These are phyloP conservation scores for Pascua guehoae DNA, from an alignment of 1,284 basidiomycete species.

Conservation along the genomic window DNA sequence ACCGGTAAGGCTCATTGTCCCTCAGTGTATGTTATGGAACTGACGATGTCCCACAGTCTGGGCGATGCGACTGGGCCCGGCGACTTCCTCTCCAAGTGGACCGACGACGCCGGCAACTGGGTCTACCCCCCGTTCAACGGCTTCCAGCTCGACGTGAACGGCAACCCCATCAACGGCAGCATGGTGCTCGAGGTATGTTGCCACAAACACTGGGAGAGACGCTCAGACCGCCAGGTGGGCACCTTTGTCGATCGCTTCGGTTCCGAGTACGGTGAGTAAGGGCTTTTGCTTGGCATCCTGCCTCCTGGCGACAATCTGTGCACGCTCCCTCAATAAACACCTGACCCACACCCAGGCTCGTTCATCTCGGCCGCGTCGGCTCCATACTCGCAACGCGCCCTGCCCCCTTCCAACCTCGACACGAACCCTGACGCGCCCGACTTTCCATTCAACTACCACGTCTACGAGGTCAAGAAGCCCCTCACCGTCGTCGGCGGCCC, in stretches of 20 bases:
- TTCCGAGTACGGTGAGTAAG: neutral
- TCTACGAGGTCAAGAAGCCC: constrained; percentile 1
- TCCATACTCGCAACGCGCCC: constrained; percentile 1
- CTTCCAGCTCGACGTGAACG: constrained; percentile 4
- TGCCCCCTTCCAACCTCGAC: constrained; percentile 3
- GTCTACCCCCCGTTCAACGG: constrained; percentile 2
- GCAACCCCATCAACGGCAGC: neutral
- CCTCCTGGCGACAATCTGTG: neutral
- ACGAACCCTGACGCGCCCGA: constrained; percentile 1
- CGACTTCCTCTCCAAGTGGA: constrained; percentile 5
- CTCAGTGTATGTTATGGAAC: too few relatives aligned
- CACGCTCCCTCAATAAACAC: neutral
- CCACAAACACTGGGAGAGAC: neutral
- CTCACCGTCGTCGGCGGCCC: constrained; percentile 1
- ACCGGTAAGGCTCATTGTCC: too few relatives aligned
- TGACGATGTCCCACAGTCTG: neutral
- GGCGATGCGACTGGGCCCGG: neutral
- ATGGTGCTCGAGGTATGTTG: neutral
- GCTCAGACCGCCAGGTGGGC: neutral
- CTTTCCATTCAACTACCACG: constrained; percentile 3
- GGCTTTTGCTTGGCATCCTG: too few relatives aligned
- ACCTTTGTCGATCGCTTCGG: constrained; percentile 1
- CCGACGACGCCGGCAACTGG: neutral
- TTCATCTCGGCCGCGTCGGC: neutral
- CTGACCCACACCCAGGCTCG: neutral